Evolutionary conservation across 2,329 filamentous ascomycete species (phyloP).

Genomic region (Aciculosporium take): DNA sequence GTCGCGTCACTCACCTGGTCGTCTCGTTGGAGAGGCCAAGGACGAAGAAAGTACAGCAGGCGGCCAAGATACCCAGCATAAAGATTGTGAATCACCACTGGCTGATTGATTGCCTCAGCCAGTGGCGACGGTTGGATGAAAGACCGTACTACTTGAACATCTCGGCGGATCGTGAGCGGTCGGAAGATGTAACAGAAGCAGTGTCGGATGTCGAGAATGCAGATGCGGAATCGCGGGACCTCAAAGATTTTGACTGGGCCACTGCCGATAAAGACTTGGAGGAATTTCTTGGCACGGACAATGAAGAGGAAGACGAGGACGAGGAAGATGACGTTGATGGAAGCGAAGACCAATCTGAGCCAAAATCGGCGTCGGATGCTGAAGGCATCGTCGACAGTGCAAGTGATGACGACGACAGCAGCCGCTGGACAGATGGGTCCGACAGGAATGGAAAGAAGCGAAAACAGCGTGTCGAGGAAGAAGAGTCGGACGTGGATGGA

Average conservation of each 20-base stretch:
- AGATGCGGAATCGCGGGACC: slow-evolving; percentile 23
- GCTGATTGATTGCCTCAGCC: slow-evolving; percentile 71
- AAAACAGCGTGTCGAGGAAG: slow-evolving; percentile 17
- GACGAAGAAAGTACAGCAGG: slow-evolving; percentile 83
- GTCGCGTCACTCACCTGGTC: slow-evolving; percentile 59
- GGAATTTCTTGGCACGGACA: slow-evolving; percentile 52
- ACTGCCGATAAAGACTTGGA: slow-evolving; percentile 57
- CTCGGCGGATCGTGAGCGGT: slow-evolving; percentile 43
- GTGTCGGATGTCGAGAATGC: slow-evolving; percentile 19
- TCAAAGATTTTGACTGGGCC: slow-evolving; percentile 30
- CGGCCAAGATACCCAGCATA: slow-evolving; percentile 62
- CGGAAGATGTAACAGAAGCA: slow-evolving; percentile 19
- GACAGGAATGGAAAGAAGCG: slow-evolving; percentile 19
- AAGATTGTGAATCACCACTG: slow-evolving; percentile 88
- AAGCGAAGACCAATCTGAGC: neutral
- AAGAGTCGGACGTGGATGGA: slow-evolving; percentile 20
- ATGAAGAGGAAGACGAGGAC: slow-evolving; percentile 18
- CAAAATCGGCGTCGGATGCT: neutral
- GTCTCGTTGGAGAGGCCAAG: slow-evolving; percentile 57
- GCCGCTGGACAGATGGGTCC: slow-evolving; percentile 14
- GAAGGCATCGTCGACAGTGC: slow-evolving; percentile 7
- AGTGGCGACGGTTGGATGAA: slow-evolving; percentile 73
- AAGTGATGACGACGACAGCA: slow-evolving; percentile 15
- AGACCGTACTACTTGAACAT: slow-evolving; percentile 63
- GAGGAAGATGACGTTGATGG: slow-evolving; percentile 6